These are phyloP conservation scores for Pleurotus eryngii DNA, from an alignment of 768 basidiomycete species.

Conservation along the genomic window DNA sequence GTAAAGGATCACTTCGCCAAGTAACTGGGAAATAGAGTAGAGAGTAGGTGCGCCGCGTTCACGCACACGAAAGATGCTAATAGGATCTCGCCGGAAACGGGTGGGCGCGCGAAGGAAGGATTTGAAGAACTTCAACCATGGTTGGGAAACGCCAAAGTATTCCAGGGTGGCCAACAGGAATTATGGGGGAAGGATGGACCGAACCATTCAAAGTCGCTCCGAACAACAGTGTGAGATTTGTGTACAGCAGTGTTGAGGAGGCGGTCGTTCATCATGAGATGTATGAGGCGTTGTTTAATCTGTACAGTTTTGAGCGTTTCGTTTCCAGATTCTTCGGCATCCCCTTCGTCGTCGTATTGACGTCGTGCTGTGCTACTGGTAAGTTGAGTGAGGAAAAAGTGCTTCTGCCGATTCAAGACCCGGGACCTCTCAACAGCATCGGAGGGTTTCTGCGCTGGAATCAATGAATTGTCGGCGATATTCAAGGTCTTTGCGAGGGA, in stretches of 20 bases:
- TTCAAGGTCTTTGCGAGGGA: constrained; percentile 15
- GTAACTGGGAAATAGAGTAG: constrained; percentile 37
- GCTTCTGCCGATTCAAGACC: not conserved
- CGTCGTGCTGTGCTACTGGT: constrained; percentile 5
- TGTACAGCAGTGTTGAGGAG: constrained; percentile 35
- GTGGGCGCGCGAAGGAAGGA: constrained; percentile 30
- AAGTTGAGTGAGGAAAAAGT: constrained; percentile 10
- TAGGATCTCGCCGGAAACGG: constrained; percentile 28
- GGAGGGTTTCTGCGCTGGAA: constrained; percentile 1
- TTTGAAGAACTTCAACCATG: constrained; percentile 31
- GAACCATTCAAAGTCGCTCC: constrained; percentile 43
- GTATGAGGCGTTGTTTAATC: constrained; percentile 37
- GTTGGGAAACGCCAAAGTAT: constrained; percentile 35
- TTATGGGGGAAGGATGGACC: constrained; percentile 40
- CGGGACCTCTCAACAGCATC: not conserved
- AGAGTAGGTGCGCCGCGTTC: constrained; percentile 41
- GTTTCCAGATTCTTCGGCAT: constrained; percentile 13
- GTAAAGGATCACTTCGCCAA: constrained; percentile 39
- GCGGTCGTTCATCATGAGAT: constrained; percentile 37
- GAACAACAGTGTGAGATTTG: constrained; percentile 30
- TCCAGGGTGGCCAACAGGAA: constrained; percentile 33
- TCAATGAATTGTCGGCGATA: constrained; percentile 18
- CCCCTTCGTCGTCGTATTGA: constrained; percentile 19
- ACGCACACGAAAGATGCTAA: constrained; percentile 27
- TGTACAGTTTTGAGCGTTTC: constrained; percentile 14